These are phyloP conservation scores for Teratosphaeria zuluensis DNA, from an alignment of 2,329 filamentous ascomycete genomes.

Conservation along the genomic window DNA sequence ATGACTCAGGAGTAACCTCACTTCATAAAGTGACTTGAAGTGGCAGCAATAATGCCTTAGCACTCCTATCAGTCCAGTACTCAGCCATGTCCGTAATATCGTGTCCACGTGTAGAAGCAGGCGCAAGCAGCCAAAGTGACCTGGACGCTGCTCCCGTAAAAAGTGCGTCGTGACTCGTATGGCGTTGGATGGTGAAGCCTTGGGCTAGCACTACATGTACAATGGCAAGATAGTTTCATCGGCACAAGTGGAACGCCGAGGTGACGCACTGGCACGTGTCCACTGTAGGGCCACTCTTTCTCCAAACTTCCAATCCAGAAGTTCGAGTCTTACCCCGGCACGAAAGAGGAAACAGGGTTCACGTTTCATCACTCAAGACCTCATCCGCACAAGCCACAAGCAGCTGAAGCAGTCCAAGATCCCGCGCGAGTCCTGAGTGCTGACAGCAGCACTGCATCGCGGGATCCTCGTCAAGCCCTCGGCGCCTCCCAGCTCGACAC, in stretches of 20 bases:
- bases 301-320: too few relatives aligned
- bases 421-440: not conserved
- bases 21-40: slow-evolving; percentile 34
- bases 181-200: too few relatives aligned
- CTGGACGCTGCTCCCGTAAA: too few relatives aligned
- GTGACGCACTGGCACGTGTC: not conserved
- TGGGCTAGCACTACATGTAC: too few relatives aligned
- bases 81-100: slow-evolving; percentile 39
- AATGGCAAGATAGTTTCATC: too few relatives aligned
- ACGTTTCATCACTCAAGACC: not conserved
- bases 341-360: not conserved
- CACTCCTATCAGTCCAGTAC: slow-evolving; percentile 39
- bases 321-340: not conserved
- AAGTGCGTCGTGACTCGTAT: too few relatives aligned
- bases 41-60: slow-evolving; percentile 38
- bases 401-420: not conserved
- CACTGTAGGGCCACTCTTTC: too few relatives aligned
- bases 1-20: not conserved
- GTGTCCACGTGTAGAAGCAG: slow-evolving; percentile 32
- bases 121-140: too few relatives aligned
- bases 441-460: not conserved
- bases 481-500: not conserved
- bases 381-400: not conserved
- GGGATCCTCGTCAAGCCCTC: not conserved
- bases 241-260: too few relatives aligned